These are phyloP conservation scores for Truncatella angustata DNA, from an alignment of 2,329 filamentous ascomycete genomes.

Conservation along the genomic window DNA sequence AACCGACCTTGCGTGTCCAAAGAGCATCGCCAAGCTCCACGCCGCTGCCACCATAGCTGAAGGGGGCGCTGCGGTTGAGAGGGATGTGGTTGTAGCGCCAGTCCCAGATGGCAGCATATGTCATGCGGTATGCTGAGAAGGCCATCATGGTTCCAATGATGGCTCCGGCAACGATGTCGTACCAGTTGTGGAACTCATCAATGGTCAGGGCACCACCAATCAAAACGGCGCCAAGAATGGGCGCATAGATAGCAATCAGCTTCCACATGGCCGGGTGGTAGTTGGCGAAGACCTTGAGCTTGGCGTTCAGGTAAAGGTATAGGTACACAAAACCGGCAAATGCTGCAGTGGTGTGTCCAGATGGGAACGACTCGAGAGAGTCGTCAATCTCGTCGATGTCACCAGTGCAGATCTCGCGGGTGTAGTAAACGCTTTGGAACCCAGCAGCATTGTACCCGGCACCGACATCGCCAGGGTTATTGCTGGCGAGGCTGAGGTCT, in stretches of 20 bases:
- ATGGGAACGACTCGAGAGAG: conserved; percentile 68
- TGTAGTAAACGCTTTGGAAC: conserved; percentile 63
- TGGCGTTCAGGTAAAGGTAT: conserved; percentile 73
- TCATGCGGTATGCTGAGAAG: conserved; percentile 64
- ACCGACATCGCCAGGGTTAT: conserved; percentile 37
- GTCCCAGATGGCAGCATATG: conserved; percentile 67
- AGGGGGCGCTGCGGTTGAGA: conserved; percentile 55
- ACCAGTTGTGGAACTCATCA: conserved; percentile 74
- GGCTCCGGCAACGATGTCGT: conserved; percentile 67
- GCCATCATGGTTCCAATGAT: conserved; percentile 65
- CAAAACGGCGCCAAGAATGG: conserved; percentile 64
- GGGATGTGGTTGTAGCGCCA: conserved; percentile 66
- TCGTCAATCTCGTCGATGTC: conserved; percentile 65
- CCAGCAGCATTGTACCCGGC: conserved; percentile 48
- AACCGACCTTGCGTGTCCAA: conserved; percentile 59
- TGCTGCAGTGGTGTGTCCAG: conserved; percentile 70
- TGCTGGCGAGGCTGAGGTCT: conserved; percentile 41
- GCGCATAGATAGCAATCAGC: conserved; percentile 61
- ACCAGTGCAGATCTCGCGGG: conserved; percentile 68
- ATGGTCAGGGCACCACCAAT: conserved; percentile 71
- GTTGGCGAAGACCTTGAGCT: conserved; percentile 72
- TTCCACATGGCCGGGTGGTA: conserved; percentile 76
- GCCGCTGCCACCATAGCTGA: conserved; percentile 44
- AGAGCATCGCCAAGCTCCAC: conserved; percentile 51
- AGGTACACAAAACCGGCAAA: conserved; percentile 72